Conservation (phyloP, 495 filamentous ascomycete species). For the Bombardia bombarda region DNA sequence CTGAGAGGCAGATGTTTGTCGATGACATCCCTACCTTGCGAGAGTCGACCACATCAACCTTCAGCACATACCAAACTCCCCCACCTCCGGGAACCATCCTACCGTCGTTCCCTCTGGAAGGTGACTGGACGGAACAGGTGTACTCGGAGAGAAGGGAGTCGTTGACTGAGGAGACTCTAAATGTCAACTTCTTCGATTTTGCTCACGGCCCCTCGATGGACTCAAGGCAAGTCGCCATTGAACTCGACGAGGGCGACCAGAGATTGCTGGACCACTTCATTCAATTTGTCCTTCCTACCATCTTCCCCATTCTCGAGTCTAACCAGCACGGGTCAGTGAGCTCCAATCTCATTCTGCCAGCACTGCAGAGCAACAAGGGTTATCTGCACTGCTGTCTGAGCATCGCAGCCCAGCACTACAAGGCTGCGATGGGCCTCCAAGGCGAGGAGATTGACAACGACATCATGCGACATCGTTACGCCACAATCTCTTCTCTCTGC, state of each 20-base stretch:
- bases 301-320: constrained; percentile 85
- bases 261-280: constrained; percentile 88
- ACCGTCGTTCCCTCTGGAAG: constrained; percentile 55
- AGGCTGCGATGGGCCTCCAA: constrained; percentile 59
- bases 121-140: constrained; percentile 70
- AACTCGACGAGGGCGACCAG: constrained; percentile 83
- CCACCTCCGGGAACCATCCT: constrained; percentile 55
- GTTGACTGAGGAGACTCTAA: constrained; percentile 55
- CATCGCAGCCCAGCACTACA: constrained; percentile 90
- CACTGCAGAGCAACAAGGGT: constrained; percentile 81
- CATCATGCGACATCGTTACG: constrained; percentile 88
- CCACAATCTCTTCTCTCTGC: constrained; percentile 79
- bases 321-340: constrained; percentile 75
- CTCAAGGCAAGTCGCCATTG: constrained; percentile 61
- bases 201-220: constrained; percentile 47
- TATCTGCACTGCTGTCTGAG: constrained; percentile 96
- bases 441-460: constrained; percentile 76
- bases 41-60: constrained; percentile 79
- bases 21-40: constrained; percentile 77
- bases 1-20: constrained; percentile 88
- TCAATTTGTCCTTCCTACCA: constrained; percentile 73
- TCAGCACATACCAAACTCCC: constrained; percentile 76
- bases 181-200: constrained; percentile 73
- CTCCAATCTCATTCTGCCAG: constrained; percentile 72
- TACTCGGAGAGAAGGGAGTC: constrained; percentile 59